Evolutionary conservation across 2,329 filamentous ascomycete genomes (phyloP).

Genomic region (Geosmithia morbida): DNA sequence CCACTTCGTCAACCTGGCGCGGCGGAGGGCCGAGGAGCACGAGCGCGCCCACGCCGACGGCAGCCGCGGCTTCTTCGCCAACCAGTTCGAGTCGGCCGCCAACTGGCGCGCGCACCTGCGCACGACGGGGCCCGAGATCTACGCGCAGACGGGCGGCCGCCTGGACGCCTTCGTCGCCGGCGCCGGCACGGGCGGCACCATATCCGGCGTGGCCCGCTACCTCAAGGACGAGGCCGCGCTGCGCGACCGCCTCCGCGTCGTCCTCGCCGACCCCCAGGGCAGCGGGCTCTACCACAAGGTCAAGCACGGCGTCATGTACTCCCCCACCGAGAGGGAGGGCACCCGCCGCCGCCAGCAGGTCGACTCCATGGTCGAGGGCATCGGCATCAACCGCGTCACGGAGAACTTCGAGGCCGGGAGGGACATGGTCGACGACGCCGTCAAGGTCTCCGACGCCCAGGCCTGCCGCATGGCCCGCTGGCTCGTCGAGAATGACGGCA

Average conservation of each 20-base stretch:
- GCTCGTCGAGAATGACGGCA: slow-evolving; percentile 88
- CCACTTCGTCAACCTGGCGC: slow-evolving; percentile 90
- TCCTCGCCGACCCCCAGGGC: slow-evolving; percentile 88
- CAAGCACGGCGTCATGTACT: slow-evolving; percentile 92
- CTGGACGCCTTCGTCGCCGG: slow-evolving; percentile 86
- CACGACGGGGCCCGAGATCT: slow-evolving; percentile 83
- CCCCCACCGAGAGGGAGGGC: slow-evolving; percentile 74
- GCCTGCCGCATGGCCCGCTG: slow-evolving; percentile 89
- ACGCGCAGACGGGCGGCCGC: slow-evolving; percentile 55
- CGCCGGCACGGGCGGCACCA: slow-evolving; percentile 86
- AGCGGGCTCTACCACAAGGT: slow-evolving; percentile 88
- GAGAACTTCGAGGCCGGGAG: slow-evolving; percentile 81
- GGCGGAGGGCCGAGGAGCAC: slow-evolving; percentile 62
- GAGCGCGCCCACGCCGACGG: slow-evolving; percentile 37
- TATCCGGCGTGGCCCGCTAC: slow-evolving; percentile 73
- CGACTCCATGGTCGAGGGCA: slow-evolving; percentile 90
- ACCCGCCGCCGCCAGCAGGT: slow-evolving; percentile 82
- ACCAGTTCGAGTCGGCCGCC: slow-evolving; percentile 86
- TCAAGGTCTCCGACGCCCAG: slow-evolving; percentile 77
- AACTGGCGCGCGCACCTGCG: slow-evolving; percentile 79
- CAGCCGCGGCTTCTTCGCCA: slow-evolving; percentile 80
- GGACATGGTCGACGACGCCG: slow-evolving; percentile 78
- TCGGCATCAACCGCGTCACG: slow-evolving; percentile 91
- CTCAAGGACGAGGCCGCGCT: slow-evolving; percentile 62
- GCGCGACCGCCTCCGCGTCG: slow-evolving; percentile 42